Evolutionary conservation across 306 rosid species (phyloP).

Genomic region (Cucumis sativus): Cucumber_9930_V3 NC_026659.2:4276001-4276500

Average conservation of each 20-base stretch:
- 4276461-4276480: too few relatives aligned
- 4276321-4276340: not conserved
- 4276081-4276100: not conserved
- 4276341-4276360: not conserved
- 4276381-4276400: too few relatives aligned
- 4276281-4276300: slow-evolving; percentile 37
- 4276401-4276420: too few relatives aligned
- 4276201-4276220: slow-evolving; percentile 74
- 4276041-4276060: not conserved
- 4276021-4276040: not conserved
- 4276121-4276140: not conserved
- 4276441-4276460: too few relatives aligned
- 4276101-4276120: not conserved
- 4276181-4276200: slow-evolving; percentile 96
- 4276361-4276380: too few relatives aligned
- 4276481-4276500: too few relatives aligned
- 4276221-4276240: slow-evolving; percentile 48
- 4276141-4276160: not conserved
- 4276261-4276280: slow-evolving; percentile 37
- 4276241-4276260: slow-evolving; percentile 47
- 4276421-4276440: too few relatives aligned
- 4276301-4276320: slow-evolving; percentile 8
- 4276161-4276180: slow-evolving; percentile 83
- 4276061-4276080: not conserved
- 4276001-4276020: not conserved